Evolutionary conservation across 768 basidiomycete genomes (phyloP), one percentile per base, ranked within the genome.

Genomic region (Chalciporus sphaerocephalus): DNA sequence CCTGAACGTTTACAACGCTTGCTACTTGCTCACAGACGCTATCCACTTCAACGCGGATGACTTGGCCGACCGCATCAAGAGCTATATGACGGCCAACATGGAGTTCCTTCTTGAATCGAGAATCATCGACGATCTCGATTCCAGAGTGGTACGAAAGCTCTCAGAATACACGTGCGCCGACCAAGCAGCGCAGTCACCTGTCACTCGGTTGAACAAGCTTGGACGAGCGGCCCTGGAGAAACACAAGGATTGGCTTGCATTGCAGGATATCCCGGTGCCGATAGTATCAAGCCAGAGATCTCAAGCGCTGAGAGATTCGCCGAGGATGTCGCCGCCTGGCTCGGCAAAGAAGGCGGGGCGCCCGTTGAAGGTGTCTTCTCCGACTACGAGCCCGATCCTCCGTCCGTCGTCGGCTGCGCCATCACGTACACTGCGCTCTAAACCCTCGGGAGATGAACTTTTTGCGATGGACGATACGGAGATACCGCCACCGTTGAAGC

Each of bases 381-480:
- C 55, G 1, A 36, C 28, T 2, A 16, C 23, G 4, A 65, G 67
- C 51, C 65, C 66, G 15, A 33, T 41, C 5, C 63, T 50, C 38
- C 56, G 21, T 55, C 66, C 47, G 17, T 43, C 55, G 16, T 10
- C 16, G 38, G 21, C 34, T 6, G 18, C 38, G 11, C 39, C 21
- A 6, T 24, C 40, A 10, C 33, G 56, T 9, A 24, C 33, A 40
- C 18, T 40, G 17, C 25, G 55, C 53, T 18, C 46, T 41, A 28
- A 51, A 35, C 37, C 44, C 34, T 61, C 6, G 0, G 72, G 76
- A 3, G 81, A 91, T 46, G 92, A 89, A 40, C 73, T 93, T 23
- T 93, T 95, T 56, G 59, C 70, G 6, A 93, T 94, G 90, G 92
- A 94, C 56, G 87, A 88, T 40, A 65, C 74, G 4, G 81, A 81